These are phyloP conservation scores for Cymbopogon citratus DNA, from an alignment of 176 grass and related monocot genomes.

Conservation along the genomic window DNA sequence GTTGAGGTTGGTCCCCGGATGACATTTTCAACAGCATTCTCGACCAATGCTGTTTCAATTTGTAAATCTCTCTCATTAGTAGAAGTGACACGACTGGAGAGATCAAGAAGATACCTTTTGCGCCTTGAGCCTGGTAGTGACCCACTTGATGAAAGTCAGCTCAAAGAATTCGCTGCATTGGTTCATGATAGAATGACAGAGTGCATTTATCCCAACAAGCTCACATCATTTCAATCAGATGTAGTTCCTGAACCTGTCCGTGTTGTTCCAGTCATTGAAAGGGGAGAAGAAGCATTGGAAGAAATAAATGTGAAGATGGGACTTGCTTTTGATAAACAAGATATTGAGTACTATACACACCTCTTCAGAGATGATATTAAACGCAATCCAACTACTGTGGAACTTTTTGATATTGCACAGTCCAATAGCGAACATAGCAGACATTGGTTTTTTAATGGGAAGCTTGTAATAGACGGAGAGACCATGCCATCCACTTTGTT, in stretches of 20 bases:
- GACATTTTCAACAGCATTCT: slow-evolving; percentile 79
- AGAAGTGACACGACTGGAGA: slow-evolving; percentile 64
- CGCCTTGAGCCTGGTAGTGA: slow-evolving; percentile 38
- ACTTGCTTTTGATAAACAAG: slow-evolving; percentile 84
- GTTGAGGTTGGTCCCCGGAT: slow-evolving; percentile 78
- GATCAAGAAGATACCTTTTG: slow-evolving; percentile 70
- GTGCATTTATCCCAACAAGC: slow-evolving; percentile 59
- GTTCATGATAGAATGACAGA: slow-evolving; percentile 91
- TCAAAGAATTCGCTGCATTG: slow-evolving; percentile 51
- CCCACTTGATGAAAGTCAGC: slow-evolving; percentile 42
- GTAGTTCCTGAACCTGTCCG: slow-evolving; percentile 52
- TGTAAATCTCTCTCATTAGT: slow-evolving; percentile 56
- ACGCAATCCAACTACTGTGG: slow-evolving; percentile 70
- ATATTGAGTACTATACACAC: slow-evolving; percentile 69
- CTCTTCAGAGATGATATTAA: slow-evolving; percentile 83
- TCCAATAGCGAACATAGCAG: slow-evolving; percentile 82
- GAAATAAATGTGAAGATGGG: slow-evolving; percentile 87
- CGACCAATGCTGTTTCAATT: slow-evolving; percentile 68
- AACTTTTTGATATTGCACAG: slow-evolving; percentile 81
- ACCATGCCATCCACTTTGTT: slow-evolving; percentile 62
- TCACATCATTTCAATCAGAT: slow-evolving; percentile 49
- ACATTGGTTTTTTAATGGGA: slow-evolving; percentile 83
- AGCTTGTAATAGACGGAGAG: slow-evolving; percentile 66
- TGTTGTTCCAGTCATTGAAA: slow-evolving; percentile 59
- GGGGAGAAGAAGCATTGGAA: slow-evolving; percentile 60